Conservation (phyloP, 306 rosid genomes). For the Vigna mungo region DNA sequence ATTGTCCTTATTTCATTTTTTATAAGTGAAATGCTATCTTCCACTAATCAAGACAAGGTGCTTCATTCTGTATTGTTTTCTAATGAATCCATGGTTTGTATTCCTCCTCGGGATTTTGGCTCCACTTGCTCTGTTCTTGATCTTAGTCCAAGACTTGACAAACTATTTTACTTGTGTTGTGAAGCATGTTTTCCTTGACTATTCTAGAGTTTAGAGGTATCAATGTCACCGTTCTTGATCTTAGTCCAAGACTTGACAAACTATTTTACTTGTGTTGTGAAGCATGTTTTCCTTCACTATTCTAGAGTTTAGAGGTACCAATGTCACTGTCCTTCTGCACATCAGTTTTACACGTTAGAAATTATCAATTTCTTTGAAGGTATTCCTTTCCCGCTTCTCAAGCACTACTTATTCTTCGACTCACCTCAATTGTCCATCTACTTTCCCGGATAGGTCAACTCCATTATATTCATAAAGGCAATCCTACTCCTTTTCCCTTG, state of each 20-base stretch:
- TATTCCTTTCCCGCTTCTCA: neutral
- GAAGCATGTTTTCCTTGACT: neutral
- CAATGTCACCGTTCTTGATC: neutral
- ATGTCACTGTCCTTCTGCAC: neutral
- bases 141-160: neutral
- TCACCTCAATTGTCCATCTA: neutral
- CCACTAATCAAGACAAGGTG: neutral
- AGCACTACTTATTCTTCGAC: neutral
- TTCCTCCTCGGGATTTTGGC: neutral
- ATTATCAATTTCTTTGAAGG: neutral
- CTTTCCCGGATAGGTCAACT: neutral
- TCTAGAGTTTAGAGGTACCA: neutral
- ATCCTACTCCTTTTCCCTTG: neutral
- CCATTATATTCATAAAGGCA: neutral
- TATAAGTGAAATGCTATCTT: neutral
- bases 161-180: neutral
- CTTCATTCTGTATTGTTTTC: neutral
- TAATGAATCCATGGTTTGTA: neutral
- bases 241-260: neutral
- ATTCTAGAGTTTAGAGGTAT: neutral
- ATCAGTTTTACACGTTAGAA: neutral
- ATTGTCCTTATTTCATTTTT: neutral
- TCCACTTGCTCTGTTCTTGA: neutral
- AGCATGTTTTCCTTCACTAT: neutral
- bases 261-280: neutral